These are phyloP conservation scores for Agastache rugosa DNA, from an alignment of 257 asterid genomes.

Conservation along the genomic window DNA sequence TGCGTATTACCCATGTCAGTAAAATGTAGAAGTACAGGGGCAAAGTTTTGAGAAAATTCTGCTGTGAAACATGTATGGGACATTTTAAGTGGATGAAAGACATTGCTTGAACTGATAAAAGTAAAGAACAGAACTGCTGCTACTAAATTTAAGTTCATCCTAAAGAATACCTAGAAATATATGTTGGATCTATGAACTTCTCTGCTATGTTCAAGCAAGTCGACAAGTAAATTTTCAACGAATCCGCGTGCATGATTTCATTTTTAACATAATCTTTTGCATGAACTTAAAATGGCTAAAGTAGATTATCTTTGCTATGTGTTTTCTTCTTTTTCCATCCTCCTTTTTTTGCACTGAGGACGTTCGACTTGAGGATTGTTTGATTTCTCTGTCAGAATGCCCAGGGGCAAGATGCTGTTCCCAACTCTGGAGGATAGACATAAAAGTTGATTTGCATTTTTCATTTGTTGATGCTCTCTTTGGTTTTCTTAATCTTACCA, in stretches of 20 bases:
- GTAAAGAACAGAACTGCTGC: conserved; percentile 10
- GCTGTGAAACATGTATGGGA: neutral
- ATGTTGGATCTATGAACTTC: neutral
- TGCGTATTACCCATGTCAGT: neutral
- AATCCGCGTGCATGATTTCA: neutral
- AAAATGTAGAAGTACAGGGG: neutral
- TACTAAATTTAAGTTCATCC: neutral
- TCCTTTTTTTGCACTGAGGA: neutral
- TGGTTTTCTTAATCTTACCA: neutral
- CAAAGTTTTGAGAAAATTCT: conserved; percentile 8
- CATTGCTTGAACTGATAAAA: neutral
- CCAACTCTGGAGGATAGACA: conserved; percentile 22
- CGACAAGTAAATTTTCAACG: neutral
- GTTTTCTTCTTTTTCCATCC: neutral
- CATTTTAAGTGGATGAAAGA: conserved; percentile 20
- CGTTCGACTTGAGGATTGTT: neutral
- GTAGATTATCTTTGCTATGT: conserved; percentile 3
- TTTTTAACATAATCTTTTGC: neutral
- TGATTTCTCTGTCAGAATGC: conserved; percentile 13
- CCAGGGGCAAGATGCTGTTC: conserved; percentile 5
- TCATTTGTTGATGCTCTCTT: conserved; percentile 25
- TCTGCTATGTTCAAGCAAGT: conserved; percentile 9
- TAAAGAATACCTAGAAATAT: neutral
- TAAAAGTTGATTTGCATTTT: conserved; percentile 11
- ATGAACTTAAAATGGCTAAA: conserved; percentile 12